Percentiles rank a stretch among this genome's conserved stretches.
Conservation (phyloP, 139 green algal species). For the Chlorella sp. region DNA sequence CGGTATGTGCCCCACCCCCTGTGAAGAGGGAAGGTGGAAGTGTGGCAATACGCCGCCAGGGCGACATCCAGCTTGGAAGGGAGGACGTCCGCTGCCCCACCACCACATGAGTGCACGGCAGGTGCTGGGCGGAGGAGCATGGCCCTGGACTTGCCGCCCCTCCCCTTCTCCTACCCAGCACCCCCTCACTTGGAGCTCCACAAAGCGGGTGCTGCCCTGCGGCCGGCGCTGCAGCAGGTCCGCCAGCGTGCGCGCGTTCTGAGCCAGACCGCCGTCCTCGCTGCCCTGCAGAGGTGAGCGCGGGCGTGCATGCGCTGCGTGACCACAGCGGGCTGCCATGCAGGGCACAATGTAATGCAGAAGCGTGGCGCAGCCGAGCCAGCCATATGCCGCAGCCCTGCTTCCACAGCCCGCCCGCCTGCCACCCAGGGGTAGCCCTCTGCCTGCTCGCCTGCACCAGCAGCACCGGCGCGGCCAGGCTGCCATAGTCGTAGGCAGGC, state of each 20-base stretch:
- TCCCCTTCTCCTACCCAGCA: not conserved
- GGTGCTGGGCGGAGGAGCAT: too few relatives aligned
- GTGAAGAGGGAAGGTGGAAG: not conserved
- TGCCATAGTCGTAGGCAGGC: conserved; percentile 16
- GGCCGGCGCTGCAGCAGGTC: conserved; percentile 14
- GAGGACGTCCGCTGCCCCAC: too few relatives aligned
- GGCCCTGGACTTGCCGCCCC: too few relatives aligned
- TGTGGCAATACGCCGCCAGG: too few relatives aligned
- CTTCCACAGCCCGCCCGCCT: too few relatives aligned
- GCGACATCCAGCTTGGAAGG: too few relatives aligned
- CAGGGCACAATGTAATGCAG: too few relatives aligned
- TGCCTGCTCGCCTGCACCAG: conserved; percentile 9
- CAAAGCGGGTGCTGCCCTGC: not conserved
- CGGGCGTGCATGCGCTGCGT: too few relatives aligned
- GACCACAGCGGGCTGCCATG: not conserved
- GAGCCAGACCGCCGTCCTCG: conserved; percentile 18
- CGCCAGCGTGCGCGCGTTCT: conserved; percentile 23
- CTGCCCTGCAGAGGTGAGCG: conserved; percentile 14
- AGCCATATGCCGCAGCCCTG: too few relatives aligned
- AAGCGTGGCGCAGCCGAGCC: too few relatives aligned
- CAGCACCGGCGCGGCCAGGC: conserved; percentile 19
- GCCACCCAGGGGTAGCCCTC: too few relatives aligned
- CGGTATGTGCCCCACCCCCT: conserved; percentile 34
- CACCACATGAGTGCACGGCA: too few relatives aligned
- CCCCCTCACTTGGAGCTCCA: conserved; percentile 15